Conservation (phyloP, 495 filamentous ascomycete genomes). For the Pyrenopolyporus hunteri region DNA sequence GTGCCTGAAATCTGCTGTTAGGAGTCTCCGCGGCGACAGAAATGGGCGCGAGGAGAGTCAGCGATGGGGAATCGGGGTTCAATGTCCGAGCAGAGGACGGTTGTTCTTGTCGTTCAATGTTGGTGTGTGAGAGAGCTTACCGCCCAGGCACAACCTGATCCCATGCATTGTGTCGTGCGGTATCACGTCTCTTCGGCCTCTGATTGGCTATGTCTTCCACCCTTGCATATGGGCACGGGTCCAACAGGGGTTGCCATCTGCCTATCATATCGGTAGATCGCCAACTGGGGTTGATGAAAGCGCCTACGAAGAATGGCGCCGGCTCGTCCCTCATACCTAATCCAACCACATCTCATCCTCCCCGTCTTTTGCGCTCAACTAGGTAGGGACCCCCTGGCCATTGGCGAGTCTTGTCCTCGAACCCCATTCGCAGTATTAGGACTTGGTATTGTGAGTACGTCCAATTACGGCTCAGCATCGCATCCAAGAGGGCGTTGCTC, state of each 20-base stretch:
- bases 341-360: constrained; percentile 36
- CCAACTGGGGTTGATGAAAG: constrained; percentile 31
- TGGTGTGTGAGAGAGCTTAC: constrained; percentile 30
- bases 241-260: constrained; percentile 26
- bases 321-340: constrained; percentile 33
- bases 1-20: too few relatives aligned
- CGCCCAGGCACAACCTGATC: constrained; percentile 41
- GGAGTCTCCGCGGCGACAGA: constrained; percentile 11
- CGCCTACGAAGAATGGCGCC: constrained; percentile 39
- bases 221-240: constrained; percentile 40
- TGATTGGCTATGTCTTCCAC: constrained; percentile 33
- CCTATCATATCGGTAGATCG: constrained; percentile 42
- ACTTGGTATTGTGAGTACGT: constrained; percentile 13
- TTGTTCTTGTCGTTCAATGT: constrained; percentile 13
- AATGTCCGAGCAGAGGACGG: constrained; percentile 24
- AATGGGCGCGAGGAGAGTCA: constrained; percentile 9
- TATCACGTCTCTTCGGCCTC: constrained; percentile 33
- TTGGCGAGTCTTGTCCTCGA: constrained; percentile 28
- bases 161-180: constrained; percentile 34
- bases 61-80: constrained; percentile 17
- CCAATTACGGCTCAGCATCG: constrained; percentile 28
- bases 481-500: constrained; percentile 27
- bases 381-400: constrained; percentile 28
- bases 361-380: constrained; percentile 36
- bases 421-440: constrained; percentile 33